Percentiles rank a stretch among this genome's conserved stretches.
phyloP scores from a whole-genome alignment of 257 asterid species.

The Osmanthus fragrans region DNA sequence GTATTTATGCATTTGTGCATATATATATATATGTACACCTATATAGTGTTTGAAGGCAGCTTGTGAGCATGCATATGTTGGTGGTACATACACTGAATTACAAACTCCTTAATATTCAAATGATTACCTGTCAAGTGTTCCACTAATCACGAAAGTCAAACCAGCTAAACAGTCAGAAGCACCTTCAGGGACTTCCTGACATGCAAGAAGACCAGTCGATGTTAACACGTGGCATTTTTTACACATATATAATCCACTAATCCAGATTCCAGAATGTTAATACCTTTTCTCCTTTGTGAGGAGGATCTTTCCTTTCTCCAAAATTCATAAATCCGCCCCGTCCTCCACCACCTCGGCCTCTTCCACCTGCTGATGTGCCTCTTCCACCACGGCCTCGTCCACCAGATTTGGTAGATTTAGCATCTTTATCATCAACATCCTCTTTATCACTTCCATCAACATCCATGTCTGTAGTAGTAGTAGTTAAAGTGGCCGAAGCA shows the following conservation, averaged over 20 bases:
- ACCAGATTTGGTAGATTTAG: constrained; percentile 60
- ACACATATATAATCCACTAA: constrained; percentile 3
- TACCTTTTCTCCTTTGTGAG: constrained; percentile 99
- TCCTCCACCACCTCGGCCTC: constrained; percentile 98
- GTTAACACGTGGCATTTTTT: constrained; percentile 22
- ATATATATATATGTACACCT: neutral
- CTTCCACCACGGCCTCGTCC: constrained; percentile 95
- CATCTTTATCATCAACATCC: constrained; percentile 54
- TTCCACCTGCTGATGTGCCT: constrained; percentile 75
- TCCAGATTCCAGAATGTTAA: constrained; percentile 12
- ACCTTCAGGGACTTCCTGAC: constrained; percentile 97
- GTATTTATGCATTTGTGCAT: constrained; percentile 4
- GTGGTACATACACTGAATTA: neutral
- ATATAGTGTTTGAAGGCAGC: constrained; percentile 1
- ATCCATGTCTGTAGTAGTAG: constrained; percentile 36
- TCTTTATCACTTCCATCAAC: constrained; percentile 62
- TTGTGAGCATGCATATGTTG: neutral
- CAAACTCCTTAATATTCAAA: constrained; percentile 11
- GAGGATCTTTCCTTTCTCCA: constrained; percentile 99
- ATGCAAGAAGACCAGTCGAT: constrained; percentile 28
- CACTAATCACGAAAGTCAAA: constrained; percentile 93
- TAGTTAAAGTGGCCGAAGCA: constrained; percentile 37
- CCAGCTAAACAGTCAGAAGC: constrained; percentile 84
- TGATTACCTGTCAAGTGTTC: constrained; percentile 94
- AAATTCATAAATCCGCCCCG: constrained; percentile 94